Percentiles rank a stretch among this genome's conserved stretches.
phyloP scores from a whole-genome alignment of 768 basidiomycete species.

The Rhodotorula babjevae region DNA sequence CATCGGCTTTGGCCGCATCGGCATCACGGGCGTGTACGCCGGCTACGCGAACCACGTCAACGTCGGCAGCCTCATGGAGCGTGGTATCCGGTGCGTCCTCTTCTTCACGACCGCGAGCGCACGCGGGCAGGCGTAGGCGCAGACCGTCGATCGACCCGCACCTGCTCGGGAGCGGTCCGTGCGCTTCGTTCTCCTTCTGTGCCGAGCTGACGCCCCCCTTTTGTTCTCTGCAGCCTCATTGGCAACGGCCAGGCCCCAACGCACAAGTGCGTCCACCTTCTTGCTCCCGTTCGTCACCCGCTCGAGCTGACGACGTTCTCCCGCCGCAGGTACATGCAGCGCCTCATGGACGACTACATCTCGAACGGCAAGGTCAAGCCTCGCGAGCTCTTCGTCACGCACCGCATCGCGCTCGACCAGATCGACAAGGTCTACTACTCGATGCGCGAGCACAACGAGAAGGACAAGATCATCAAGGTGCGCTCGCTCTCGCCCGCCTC shows the following conservation, averaged over 20 bases:
- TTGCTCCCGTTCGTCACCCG: background rate
- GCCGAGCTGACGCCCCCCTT: background rate
- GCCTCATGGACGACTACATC: slow-evolving; percentile 60
- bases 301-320: no score
- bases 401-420: slow-evolving; percentile 59
- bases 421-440: slow-evolving; percentile 59
- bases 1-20: slow-evolving; percentile 52
- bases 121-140: no score
- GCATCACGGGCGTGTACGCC: slow-evolving; percentile 65
- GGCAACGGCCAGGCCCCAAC: slow-evolving; percentile 59
- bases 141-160: no score
- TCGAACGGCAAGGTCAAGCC: slow-evolving; percentile 63
- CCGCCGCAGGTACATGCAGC: slow-evolving; percentile 8
- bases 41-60: slow-evolving; percentile 58
- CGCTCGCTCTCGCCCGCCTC: background rate
- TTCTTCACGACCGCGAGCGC: no score
- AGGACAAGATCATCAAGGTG: slow-evolving; percentile 34
- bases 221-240: slow-evolving; percentile 56
- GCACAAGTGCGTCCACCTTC: background rate
- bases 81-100: slow-evolving; percentile 41
- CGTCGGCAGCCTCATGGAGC: slow-evolving; percentile 72
- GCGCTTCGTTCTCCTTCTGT: no score
- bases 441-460: slow-evolving; percentile 57
- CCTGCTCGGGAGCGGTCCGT: no score
- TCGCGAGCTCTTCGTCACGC: slow-evolving; percentile 43